Evolutionary conservation across 2,329 filamentous ascomycete genomes (phyloP).

Genomic region (Tolypocladium album): DNA sequence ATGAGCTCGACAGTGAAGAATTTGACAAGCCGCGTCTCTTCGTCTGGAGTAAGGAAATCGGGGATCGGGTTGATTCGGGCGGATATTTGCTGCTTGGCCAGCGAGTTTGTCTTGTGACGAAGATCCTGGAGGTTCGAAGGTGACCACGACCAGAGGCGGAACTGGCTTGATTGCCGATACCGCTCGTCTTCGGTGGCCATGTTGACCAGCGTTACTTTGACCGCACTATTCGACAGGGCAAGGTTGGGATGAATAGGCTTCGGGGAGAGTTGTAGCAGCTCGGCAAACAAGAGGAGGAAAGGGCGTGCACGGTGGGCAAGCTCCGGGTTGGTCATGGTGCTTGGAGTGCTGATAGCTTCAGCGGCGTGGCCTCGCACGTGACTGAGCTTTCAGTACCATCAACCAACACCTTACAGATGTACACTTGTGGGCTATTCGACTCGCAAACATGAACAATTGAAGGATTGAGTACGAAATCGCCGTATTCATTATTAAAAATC

Average conservation of each 20-base stretch:
- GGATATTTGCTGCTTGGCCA: conserved; percentile 55
- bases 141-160: conserved; percentile 85
- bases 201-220: conserved; percentile 3
- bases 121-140: conserved; percentile 58
- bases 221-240: background rate
- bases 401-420: background rate
- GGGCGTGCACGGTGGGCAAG: background rate
- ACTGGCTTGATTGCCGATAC: conserved; percentile 86
- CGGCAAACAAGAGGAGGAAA: background rate
- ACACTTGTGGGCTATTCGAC: background rate
- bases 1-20: conserved; percentile 59
- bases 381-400: background rate
- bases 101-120: conserved; percentile 67
- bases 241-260: background rate
- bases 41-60: conserved; percentile 72
- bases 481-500: background rate
- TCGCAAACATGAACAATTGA: background rate
- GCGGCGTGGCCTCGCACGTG: background rate
- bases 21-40: conserved; percentile 72
- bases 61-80: conserved; percentile 46
- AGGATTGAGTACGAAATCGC: background rate
- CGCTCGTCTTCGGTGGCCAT: conserved; percentile 83
- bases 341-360: background rate
- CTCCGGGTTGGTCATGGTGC: background rate
- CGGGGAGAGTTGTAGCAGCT: background rate